phyloP scores from a whole-genome alignment of 2,329 filamentous ascomycete species.

The Colletotrichum falcatum region DNA sequence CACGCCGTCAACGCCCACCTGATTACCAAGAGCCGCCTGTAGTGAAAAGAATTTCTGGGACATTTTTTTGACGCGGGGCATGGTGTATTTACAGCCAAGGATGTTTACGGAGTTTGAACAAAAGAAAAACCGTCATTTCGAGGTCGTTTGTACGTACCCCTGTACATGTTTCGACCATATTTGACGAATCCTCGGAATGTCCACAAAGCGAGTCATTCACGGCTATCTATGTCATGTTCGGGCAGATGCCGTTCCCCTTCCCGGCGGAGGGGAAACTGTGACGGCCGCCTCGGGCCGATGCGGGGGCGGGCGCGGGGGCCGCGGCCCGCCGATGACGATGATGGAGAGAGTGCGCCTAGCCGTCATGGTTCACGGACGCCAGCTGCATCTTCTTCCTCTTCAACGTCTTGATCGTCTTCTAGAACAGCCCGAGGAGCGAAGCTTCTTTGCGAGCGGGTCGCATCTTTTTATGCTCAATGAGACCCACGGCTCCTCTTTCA shows the following conservation, averaged over 20 bases:
- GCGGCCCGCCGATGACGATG: conserved; percentile 27
- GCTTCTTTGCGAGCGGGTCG: neutral
- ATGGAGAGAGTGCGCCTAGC: conserved; percentile 11
- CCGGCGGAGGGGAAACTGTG: conserved; percentile 21
- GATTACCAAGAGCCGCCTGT: conserved; percentile 37
- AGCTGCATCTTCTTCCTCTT: too few relatives aligned
- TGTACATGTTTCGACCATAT: conserved; percentile 8
- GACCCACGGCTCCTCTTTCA: neutral
- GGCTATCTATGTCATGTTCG: conserved; percentile 2
- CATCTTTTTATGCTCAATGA: too few relatives aligned
- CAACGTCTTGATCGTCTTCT: neutral
- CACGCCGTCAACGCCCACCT: conserved; percentile 35
- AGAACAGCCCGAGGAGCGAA: neutral
- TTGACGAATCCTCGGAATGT: conserved; percentile 14
- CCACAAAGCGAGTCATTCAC: neutral
- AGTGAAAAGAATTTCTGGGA: neutral
- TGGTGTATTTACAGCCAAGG: conserved; percentile 18
- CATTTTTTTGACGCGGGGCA: too few relatives aligned
- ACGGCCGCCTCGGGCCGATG: conserved; percentile 15
- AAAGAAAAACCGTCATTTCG: neutral
- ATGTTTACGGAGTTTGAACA: conserved; percentile 21
- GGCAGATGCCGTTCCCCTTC: neutral
- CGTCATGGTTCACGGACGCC: neutral
- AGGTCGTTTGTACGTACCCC: conserved; percentile 8
- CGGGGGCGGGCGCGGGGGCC: neutral